Conservation (phyloP, 1,284 basidiomycete species). For the Sanghuangporus baumii region DNA sequence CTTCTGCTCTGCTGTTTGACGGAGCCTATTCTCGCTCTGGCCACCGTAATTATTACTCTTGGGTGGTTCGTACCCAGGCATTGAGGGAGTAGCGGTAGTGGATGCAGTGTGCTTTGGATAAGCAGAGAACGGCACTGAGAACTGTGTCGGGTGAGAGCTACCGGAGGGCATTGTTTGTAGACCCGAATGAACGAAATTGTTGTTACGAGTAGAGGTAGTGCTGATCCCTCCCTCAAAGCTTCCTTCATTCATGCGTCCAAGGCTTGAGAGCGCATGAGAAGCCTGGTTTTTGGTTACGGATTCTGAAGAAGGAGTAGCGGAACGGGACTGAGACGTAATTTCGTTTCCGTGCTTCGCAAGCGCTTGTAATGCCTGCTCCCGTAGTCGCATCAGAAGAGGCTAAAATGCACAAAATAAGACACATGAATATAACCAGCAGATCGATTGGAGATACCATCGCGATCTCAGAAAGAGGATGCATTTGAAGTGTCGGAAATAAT, state of each 20-base stretch:
- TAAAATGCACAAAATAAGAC: not conserved
- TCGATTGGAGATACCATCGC: not conserved
- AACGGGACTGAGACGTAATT: not conserved
- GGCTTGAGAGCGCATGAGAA: not conserved
- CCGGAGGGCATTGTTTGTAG: not conserved
- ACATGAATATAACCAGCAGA: not conserved
- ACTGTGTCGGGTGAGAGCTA: not conserved
- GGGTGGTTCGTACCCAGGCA: too few species aligned
- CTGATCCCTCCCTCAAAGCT: not conserved
- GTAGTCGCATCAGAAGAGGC: constrained; percentile 9
- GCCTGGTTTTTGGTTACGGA: not conserved
- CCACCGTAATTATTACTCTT: too few species aligned
- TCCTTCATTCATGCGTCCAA: not conserved
- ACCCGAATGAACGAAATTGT: not conserved
- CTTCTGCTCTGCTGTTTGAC: too few species aligned
- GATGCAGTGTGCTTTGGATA: too few species aligned
- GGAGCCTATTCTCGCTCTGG: too few species aligned
- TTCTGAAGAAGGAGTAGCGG: not conserved
- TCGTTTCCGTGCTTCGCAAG: not conserved
- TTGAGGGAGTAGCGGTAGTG: too few species aligned
- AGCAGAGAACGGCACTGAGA: not conserved
- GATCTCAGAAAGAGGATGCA: constrained; percentile 5
- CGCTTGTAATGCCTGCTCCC: constrained; percentile 6
- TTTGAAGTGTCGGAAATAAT: constrained; percentile 19
- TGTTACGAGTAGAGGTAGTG: not conserved